Base-by-base conservation (phyloP, 306 rosid genomes). In the Calophaca sinica region DNA sequence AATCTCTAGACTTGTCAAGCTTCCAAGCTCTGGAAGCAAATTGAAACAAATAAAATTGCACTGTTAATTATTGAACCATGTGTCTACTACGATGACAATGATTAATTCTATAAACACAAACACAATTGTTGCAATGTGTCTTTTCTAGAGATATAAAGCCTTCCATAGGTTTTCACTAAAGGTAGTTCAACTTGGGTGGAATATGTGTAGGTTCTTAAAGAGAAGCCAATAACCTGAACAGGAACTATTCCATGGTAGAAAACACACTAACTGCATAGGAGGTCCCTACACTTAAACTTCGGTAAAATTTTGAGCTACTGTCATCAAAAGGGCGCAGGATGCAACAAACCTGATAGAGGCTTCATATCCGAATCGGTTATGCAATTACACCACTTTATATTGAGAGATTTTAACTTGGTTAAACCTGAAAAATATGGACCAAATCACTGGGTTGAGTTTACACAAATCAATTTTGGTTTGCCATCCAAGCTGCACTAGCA, bases 321-420 rank as follows among this genome's bases (percentile, higher is more conserved):
- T 57, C 64, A 7, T 78, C 31, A 45, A 57, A 74, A 68, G 49
- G 14, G 73, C 29, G 52, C 69, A 77, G 45, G 68, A 28, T 70
- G 79, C 67, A 59, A 76, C 75, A 70, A 82, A 94, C 98, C 93
- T 64, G 96, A 83, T 29, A 94, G 88, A 65, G 88, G 88, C 86
- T 81, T 86, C 87, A 94, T 87, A 80, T 94, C 99, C 26, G 84
- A 81, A 86, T 94, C 88, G 41, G 90, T 86, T 70, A 94, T 86
- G 88, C 92, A 90, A 76, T 90, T 92, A 76, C 99, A 92, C 93
- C 99, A 94, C 86, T 90, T 94, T 53, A 94, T 78, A 92, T 94
- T 94, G 67, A 94, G 93, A 81, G 96, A 94, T 77, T 91, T 96
- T 85, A 94, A 82, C 74, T 87, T 91, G 45, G 79, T 79, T 75